A percentile compares a stretch with the other conserved stretches of the same genome.
These are phyloP conservation scores for Alloteropsis semialata DNA, from an alignment of 176 grass and related monocot species.

Conservation along the genomic window DNA sequence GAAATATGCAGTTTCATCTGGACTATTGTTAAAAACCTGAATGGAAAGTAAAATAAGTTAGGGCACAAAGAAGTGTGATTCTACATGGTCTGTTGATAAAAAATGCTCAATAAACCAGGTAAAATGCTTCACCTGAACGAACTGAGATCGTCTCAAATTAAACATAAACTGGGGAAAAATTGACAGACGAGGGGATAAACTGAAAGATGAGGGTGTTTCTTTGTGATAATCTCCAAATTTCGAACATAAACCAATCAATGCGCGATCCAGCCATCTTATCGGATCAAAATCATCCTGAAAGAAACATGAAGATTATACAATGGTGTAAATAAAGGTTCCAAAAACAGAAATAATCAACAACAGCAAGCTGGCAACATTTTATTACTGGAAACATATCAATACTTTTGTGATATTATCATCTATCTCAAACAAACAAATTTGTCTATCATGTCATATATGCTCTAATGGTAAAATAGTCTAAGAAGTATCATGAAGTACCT, in stretches of 20 bases:
- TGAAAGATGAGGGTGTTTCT: conserved; percentile 77
- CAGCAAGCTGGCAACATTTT: not conserved
- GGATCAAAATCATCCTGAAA: conserved; percentile 92
- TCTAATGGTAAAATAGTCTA: conserved; percentile 19
- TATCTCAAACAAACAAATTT: not conserved
- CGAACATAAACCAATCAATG: conserved; percentile 78
- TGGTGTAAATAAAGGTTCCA: conserved; percentile 16
- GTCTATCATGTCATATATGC: not conserved
- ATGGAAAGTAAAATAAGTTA: conserved; percentile 32
- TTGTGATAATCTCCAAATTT: conserved; percentile 98
- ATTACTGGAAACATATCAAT: conserved; percentile 27
- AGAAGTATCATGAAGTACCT: conserved; percentile 45
- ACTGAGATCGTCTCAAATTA: conserved; percentile 91
- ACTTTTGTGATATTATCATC: not conserved
- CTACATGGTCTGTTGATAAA: conserved; percentile 17
- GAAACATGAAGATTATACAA: conserved; percentile 24
- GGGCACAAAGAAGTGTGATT: not conserved
- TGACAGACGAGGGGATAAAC: conserved; percentile 82
- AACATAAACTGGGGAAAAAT: conserved; percentile 95
- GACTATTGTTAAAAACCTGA: conserved; percentile 84
- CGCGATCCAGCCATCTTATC: conserved; percentile 89
- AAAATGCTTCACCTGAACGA: conserved; percentile 68
- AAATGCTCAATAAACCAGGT: conserved; percentile 4
- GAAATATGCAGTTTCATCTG: conserved; percentile 87
- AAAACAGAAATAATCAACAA: conserved; percentile 11